Evolutionary conservation across 2,329 filamentous ascomycete genomes (phyloP), one percentile per base, ranked within the genome.

Genomic region (Apiospora phragmitis): DNA sequence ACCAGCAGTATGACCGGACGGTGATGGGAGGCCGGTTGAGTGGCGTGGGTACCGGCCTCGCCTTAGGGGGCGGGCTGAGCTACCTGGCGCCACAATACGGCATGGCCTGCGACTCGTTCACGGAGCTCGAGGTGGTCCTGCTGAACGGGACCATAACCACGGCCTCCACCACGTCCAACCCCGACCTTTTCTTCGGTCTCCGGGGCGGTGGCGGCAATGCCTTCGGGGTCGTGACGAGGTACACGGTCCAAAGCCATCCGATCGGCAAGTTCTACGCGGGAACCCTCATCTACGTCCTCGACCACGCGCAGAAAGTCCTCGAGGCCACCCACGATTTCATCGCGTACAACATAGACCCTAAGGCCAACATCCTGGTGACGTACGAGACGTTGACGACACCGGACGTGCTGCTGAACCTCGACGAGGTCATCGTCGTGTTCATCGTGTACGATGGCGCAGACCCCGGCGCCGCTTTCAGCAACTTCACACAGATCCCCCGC

Each of bases 381-480:
- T 80, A 79, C 69, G 74, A 80, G 70, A 79, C 78, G 67, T 59
- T 80, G 3, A 69, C 70, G 1, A 79, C 77, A 0, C 78, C 76
- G 1, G 74, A 76, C 62, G n/a, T 77, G 49, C 71, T 73, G 24
- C 72, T 80, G 4, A 77, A 78, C 65, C 74, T 80, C 12, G 78
- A 80, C 55, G 76, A 81, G 72, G 74, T 73, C 3, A 78, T 78
- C 59, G 70, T 80, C 55, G 72, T 80, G 76, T 80, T 80, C 71
- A 72, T 80, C n/a, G 79, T 81, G 38, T 81, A 81, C 47, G 79
- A 81, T 49, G 79, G 79, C 0, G 73, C 75, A 6, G 76, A 81
- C 47, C 69, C 79, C 2, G 79, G 79, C 1, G 35, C 75, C 51
- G 76, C 77, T 2, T 81, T 81, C 69, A 65, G 68, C 11, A 80